Base-by-base conservation (phyloP, 2,329 filamentous ascomycete species). In the Trichoderma sp. region DNA sequence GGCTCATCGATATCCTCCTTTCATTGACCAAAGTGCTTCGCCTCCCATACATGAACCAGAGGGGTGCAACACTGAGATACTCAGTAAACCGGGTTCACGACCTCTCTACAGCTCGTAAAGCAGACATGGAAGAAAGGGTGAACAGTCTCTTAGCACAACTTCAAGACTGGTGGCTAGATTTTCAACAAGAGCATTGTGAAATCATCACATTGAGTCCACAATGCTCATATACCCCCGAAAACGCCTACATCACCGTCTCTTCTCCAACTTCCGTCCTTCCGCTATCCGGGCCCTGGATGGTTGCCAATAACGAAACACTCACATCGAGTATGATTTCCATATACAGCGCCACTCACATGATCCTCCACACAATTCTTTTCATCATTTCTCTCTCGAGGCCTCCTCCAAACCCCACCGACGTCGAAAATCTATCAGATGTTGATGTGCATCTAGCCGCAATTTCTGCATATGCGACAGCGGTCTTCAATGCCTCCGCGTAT, bases 1-100 rank as follows among this genome's bases (percentile, higher is more conserved):
- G 33, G 16, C 53, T 74, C 6, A 67, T 74, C 18, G 71, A 74
- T 16, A 60, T 74, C 29, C 71, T 74, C 12, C 71, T 74, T 16
- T 59, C 63, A 4, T 74, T 74, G 2, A 74, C 71, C 7, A 63
- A 18, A 27, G 18, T 41, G 9, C 45, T 74, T 18, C 62, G 60
- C 18, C 71, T 74, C 31, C 72, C 72, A 18, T 27, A 11, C 64
- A 33, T 60, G 33, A 60, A 74, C 6, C 63, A 62, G 8, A n/a
- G 12, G 5, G 53, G 27, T 9, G 33, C 33, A 33, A 66, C 50
- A 2, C 21, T 74, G 31, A 63, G 45, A 45, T 12, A 8, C 24
- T 66, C 64, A 2, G 66, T 74, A 35, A 38, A 68, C 9, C 16
- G 50, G 24, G 59, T 74, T 16, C 72, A 74, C 21, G 71, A 67